A percentile compares a stretch with the other conserved stretches of the same genome.
These are phyloP conservation scores for Wallacemonas sp. DNA, from an alignment of 208 protist species.

Conservation along the genomic window DNA sequence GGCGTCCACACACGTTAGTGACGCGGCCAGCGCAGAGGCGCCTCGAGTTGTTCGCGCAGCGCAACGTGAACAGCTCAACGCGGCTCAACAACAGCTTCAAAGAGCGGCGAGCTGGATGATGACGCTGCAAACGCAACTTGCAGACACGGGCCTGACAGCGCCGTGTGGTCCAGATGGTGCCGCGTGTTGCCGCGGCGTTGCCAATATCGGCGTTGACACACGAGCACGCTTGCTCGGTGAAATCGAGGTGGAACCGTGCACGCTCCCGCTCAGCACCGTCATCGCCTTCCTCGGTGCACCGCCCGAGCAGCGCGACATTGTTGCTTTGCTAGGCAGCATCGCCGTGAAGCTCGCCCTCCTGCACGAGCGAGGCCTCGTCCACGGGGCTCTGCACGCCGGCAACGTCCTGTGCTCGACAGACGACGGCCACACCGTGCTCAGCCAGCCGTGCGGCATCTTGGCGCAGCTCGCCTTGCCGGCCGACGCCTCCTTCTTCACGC, in stretches of 20 bases:
- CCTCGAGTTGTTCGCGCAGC: constrained; percentile 1
- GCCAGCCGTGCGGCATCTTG: constrained; percentile 59
- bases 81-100: constrained; percentile 1
- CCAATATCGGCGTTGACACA: constrained; percentile 57
- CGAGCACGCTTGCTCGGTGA: constrained; percentile 57
- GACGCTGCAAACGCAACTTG: not conserved
- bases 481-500: constrained; percentile 52
- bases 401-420: constrained; percentile 75
- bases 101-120: constrained; percentile 5
- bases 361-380: constrained; percentile 61
- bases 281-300: constrained; percentile 40
- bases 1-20: not conserved
- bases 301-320: constrained; percentile 36
- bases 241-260: constrained; percentile 58
- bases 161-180: constrained; percentile 11
- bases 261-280: constrained; percentile 59
- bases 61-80: constrained; percentile 13
- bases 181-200: constrained; percentile 49
- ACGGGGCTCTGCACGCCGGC: constrained; percentile 75
- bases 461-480: constrained; percentile 35
- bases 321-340: constrained; percentile 53
- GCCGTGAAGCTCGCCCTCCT: constrained; percentile 41
- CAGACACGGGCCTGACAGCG: not conserved
- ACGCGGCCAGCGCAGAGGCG: not conserved
- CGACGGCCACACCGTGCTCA: constrained; percentile 60